Percentiles rank a stretch among this genome's conserved stretches.
Conservation (phyloP, 352 stramenopile genomes). For the Phytophthora lateralis region DNA sequence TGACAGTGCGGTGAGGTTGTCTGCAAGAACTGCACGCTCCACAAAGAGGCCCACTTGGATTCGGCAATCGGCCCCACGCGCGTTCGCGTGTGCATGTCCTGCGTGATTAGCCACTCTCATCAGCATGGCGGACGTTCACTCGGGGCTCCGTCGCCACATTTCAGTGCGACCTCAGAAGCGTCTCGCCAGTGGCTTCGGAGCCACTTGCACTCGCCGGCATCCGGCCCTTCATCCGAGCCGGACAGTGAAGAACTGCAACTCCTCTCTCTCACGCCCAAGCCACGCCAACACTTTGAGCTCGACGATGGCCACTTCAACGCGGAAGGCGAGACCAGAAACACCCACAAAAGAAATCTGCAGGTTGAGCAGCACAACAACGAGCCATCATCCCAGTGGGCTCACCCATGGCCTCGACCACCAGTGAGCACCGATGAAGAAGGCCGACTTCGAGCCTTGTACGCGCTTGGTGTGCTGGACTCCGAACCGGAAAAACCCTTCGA, state of each 20-base stretch:
- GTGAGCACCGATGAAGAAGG: slow-evolving; percentile 56
- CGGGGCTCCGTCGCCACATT: slow-evolving; percentile 12
- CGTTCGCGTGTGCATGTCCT: slow-evolving; percentile 83
- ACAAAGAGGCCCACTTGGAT: slow-evolving; percentile 67
- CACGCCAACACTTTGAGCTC: slow-evolving; percentile 18
- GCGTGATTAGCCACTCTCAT: slow-evolving; percentile 60
- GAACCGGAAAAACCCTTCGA: slow-evolving; percentile 65
- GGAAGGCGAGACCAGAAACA: slow-evolving; percentile 36
- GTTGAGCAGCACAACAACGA: slow-evolving; percentile 28
- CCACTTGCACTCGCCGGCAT: slow-evolving; percentile 69
- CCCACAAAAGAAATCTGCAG: slow-evolving; percentile 12
- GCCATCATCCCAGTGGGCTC: slow-evolving; percentile 41
- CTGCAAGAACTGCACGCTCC: slow-evolving; percentile 79
- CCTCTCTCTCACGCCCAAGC: slow-evolving; percentile 24
- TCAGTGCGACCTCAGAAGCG: slow-evolving; percentile 40
- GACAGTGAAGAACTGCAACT: slow-evolving; percentile 45
- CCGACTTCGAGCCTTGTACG: slow-evolving; percentile 54
- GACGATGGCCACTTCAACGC: slow-evolving; percentile 41
- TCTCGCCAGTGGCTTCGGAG: slow-evolving; percentile 61
- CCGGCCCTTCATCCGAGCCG: slow-evolving; percentile 35
- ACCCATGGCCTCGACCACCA: slow-evolving; percentile 78
- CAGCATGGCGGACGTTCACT: slow-evolving; percentile 9
- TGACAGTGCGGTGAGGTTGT: slow-evolving; percentile 78
- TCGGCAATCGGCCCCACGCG: slow-evolving; percentile 56
- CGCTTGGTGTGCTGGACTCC: slow-evolving; percentile 67